Conservation (phyloP, 208 protist species). For the Crithidia expoeki region DNA sequence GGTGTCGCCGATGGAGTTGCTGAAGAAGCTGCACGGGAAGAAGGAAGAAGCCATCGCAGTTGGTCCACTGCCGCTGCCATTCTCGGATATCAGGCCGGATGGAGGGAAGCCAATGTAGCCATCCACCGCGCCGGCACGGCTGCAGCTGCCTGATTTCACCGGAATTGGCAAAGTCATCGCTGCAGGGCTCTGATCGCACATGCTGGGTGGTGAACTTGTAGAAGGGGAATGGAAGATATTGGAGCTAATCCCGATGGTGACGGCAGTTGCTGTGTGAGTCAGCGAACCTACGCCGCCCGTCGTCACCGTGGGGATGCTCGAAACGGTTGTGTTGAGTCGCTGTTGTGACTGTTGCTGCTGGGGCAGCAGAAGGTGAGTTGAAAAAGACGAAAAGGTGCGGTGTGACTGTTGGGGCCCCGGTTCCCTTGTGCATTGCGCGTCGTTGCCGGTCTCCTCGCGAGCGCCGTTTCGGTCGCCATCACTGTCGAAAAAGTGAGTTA, state of each 20-base stretch:
- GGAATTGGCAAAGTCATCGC: conserved; percentile 20
- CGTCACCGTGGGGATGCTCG: conserved; percentile 1
- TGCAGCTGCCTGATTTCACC: neutral
- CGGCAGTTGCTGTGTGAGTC: conserved; percentile 8
- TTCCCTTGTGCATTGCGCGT: neutral
- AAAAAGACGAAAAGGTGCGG: conserved; percentile 5
- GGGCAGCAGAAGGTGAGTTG: neutral
- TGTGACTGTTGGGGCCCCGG: neutral
- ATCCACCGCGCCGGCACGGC: neutral
- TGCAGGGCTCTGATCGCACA: conserved; percentile 8
- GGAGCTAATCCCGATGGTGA: conserved; percentile 8
- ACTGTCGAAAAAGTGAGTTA: conserved; percentile 4
- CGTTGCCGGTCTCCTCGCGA: neutral
- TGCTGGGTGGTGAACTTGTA: conserved; percentile 11
- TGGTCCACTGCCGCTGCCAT: conserved; percentile 9
- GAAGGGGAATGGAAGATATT: conserved; percentile 5
- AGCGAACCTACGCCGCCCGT: conserved; percentile 10
- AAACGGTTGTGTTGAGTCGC: neutral
- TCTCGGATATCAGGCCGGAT: neutral
- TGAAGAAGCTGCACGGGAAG: conserved; percentile 30
- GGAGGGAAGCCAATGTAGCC: neutral
- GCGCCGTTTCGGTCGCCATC: conserved; percentile 1
- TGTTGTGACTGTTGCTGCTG: conserved; percentile 1
- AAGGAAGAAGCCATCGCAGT: conserved; percentile 22
- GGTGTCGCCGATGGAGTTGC: conserved; percentile 6